Conservation (phyloP, 2,329 filamentous ascomycete genomes). For the Elsinoe arachidis region DNA sequence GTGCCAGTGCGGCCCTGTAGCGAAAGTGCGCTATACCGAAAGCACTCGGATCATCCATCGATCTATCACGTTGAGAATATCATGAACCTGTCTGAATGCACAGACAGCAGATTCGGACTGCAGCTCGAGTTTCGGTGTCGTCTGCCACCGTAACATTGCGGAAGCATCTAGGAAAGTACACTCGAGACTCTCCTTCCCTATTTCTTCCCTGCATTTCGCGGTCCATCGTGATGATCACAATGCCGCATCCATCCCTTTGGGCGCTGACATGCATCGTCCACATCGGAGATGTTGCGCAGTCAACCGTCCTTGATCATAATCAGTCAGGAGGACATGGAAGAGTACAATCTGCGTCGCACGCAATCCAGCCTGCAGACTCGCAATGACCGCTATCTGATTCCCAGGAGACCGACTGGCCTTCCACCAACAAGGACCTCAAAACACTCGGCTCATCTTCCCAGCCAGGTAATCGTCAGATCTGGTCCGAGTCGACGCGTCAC, state of each 20-base stretch:
- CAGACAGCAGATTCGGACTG: too few species aligned
- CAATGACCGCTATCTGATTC: not conserved
- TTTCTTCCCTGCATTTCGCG: not conserved
- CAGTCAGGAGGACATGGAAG: constrained; percentile 22
- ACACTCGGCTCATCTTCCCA: not conserved
- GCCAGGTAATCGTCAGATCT: not conserved
- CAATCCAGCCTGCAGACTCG: not conserved
- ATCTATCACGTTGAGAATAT: too few species aligned
- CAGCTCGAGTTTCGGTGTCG: too few species aligned
- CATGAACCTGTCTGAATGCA: too few species aligned
- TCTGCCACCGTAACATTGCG: not conserved
- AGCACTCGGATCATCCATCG: too few species aligned
- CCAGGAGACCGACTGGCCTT: not conserved
- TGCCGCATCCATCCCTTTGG: not conserved
- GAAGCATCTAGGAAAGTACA: not conserved
- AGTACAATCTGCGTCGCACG: constrained; percentile 19
- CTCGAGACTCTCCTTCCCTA: not conserved
- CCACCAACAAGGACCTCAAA: not conserved
- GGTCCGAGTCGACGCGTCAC: not conserved
- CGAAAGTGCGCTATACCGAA: too few species aligned
- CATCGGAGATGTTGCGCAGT: constrained; percentile 23
- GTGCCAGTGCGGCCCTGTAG: too few species aligned
- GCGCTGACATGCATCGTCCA: not conserved
- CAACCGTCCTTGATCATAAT: constrained; percentile 23
- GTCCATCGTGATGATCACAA: not conserved